A percentile compares a stretch with the other conserved stretches of the same genome.
Conservation (phyloP, 2,329 filamentous ascomycete genomes). For the Trichoderma sp. region DNA sequence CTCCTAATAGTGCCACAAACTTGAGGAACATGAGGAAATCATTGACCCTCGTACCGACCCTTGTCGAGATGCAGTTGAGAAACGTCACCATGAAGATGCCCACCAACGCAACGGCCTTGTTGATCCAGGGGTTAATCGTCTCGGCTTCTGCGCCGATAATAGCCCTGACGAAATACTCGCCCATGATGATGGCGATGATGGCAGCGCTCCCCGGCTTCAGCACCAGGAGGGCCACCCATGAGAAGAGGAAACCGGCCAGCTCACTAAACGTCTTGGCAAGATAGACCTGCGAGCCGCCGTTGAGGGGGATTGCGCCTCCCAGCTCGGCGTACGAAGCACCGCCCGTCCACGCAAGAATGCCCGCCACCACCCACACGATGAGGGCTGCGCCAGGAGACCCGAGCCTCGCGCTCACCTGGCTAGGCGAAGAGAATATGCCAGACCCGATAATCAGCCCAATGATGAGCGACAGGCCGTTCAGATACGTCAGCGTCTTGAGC, state of each 20-base stretch:
- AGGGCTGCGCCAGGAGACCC: conserved; percentile 88
- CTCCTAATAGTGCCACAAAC: conserved; percentile 81
- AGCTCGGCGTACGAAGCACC: conserved; percentile 94
- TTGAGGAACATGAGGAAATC: conserved; percentile 97
- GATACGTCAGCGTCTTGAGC: conserved; percentile 90
- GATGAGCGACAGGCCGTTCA: conserved; percentile 89
- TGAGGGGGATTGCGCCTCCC: conserved; percentile 90
- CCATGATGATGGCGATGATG: conserved; percentile 97
- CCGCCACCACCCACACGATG: conserved; percentile 87
- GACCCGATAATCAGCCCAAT: conserved; percentile 93
- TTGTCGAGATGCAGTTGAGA: conserved; percentile 88
- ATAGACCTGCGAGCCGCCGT: conserved; percentile 92
- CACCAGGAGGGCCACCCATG: conserved; percentile 92
- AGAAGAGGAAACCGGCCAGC: conserved; percentile 87
- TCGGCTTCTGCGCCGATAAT: conserved; percentile 83
- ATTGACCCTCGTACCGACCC: conserved; percentile 79
- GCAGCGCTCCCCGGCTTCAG: conserved; percentile 90
- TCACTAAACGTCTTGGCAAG: conserved; percentile 96
- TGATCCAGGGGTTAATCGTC: conserved; percentile 79
- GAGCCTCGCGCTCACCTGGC: conserved; percentile 86
- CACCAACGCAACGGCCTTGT: conserved; percentile 78
- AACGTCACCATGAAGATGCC: conserved; percentile 75
- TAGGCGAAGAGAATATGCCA: conserved; percentile 92
- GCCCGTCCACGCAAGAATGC: conserved; percentile 93
- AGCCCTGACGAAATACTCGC: conserved; percentile 91